Conservation (phyloP, 352 stramenopile species). For the Pythium phragmiticola region DNA sequence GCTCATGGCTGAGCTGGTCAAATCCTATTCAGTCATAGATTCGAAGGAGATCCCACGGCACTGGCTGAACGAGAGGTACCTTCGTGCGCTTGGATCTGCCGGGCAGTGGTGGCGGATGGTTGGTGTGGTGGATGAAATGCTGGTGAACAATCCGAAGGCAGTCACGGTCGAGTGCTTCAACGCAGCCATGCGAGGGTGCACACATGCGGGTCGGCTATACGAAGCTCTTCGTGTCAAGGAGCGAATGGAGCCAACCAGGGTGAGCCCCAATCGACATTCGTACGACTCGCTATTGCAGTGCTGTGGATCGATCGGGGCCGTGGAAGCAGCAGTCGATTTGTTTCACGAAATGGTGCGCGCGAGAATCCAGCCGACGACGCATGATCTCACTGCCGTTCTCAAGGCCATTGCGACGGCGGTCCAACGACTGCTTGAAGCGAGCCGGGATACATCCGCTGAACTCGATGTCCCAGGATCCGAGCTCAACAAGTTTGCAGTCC, state of each 20-base stretch:
- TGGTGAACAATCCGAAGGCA: conserved; percentile 1
- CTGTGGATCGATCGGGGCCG: conserved; percentile 7
- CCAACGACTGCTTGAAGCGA: conserved; percentile 15
- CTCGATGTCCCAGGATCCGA: conserved; percentile 21
- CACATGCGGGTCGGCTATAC: conserved; percentile 12
- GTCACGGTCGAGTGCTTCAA: conserved; percentile 25
- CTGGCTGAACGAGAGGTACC: conserved; percentile 17
- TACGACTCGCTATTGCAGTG: conserved; percentile 25
- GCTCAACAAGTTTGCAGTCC: conserved; percentile 21
- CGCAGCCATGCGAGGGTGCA: conserved; percentile 19
- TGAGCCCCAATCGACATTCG: conserved; percentile 15
- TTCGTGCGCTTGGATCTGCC: conserved; percentile 14
- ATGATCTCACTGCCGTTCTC: conserved; percentile 19
- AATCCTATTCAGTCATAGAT: background rate
- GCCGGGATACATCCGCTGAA: conserved; percentile 5
- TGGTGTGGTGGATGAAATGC: conserved; percentile 9
- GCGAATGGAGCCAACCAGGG: conserved; percentile 4
- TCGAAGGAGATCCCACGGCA: background rate
- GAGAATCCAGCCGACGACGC: conserved; percentile 9
- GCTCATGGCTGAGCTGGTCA: conserved; percentile 19
- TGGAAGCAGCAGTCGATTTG: conserved; percentile 16
- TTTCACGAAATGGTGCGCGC: conserved; percentile 22
- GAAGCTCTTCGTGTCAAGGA: conserved; percentile 21
- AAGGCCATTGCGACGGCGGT: conserved; percentile 17
- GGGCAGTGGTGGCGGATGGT: conserved; percentile 21